Base-by-base conservation (phyloP, 78 protist genomes). In the Dictyostelium purpureum region DNA sequence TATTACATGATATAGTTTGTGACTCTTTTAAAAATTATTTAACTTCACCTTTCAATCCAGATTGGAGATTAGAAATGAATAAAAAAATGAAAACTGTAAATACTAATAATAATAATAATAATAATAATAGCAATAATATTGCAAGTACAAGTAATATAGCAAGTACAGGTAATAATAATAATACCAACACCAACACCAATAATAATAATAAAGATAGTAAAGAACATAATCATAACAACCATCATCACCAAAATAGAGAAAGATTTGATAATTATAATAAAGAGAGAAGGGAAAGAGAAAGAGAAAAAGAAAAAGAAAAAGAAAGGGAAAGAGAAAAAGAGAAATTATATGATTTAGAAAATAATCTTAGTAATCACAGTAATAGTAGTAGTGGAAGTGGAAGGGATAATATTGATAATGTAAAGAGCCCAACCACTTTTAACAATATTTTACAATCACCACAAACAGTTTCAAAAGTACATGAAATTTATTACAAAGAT, bases 1-100 rank as follows among this genome's bases (percentile, higher is more conserved):
- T 85, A 16, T 40, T 73, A 7, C 82, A 85, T 31, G 91, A 85
- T 45, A 85, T 85, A 21, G 75, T 85, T 7, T 85, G 91, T 35
- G 91, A 85, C 45, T 80, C 91, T 5, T 85, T 43, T 56, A 76
- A 63, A 57, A 45, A 73, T 43, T 85, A 56, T 77, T n/a, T 85
- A 2, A 24, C 12, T 9, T 85, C 91, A 19, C 79, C 91, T 21
- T 85, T 85, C 54, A 73, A 85, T 45, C 91, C 73, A 28, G 90
- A 81, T 16, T 81, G 90, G 90, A 47, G 77, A 69, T 35, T 40
- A 10, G 43, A 67, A 70, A 38, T 71, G 9, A 71, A 43, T 47
- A 69, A 70, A 3, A 28, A n/a, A 37, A 26, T 65, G 2, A 43
- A 2, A 49, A 35, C 35, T 2, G 14, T 28, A 21, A 26, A 61